Evolutionary conservation across 352 stramenopile species (phyloP).

Genomic region (Phytophthora parvispora): DNA sequence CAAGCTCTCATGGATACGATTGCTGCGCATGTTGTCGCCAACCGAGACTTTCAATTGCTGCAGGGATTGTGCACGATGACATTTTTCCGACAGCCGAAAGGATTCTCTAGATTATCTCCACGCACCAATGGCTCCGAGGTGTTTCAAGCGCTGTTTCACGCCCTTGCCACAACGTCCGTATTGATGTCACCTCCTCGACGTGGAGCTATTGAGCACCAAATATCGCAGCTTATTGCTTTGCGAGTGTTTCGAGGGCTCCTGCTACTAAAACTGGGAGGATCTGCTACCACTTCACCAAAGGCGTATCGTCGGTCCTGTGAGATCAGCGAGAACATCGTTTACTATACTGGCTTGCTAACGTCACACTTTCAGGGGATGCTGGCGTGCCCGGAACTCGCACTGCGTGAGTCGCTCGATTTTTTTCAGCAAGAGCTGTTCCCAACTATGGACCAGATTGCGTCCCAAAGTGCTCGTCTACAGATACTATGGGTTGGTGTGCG

Average conservation of each 20-base stretch:
- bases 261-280: conserved; percentile 44
- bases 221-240: conserved; percentile 73
- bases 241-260: conserved; percentile 67
- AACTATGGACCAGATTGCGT: conserved; percentile 57
- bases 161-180: conserved; percentile 32
- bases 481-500: conserved; percentile 68
- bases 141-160: conserved; percentile 64
- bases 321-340: conserved; percentile 45
- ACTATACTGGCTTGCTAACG: conserved; percentile 67
- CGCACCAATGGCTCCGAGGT: conserved; percentile 49
- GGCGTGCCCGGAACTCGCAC: conserved; percentile 33
- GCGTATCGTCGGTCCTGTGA: conserved; percentile 38
- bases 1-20: conserved; percentile 54
- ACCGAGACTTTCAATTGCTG: conserved; percentile 61
- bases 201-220: conserved; percentile 36
- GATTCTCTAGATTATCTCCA: conserved; percentile 45
- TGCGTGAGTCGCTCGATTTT: conserved; percentile 74
- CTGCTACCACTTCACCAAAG: conserved; percentile 35
- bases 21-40: conserved; percentile 40
- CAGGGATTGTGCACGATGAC: conserved; percentile 61
- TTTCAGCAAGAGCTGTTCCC: conserved; percentile 67
- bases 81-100: conserved; percentile 46
- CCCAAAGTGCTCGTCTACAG: conserved; percentile 58
- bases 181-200: conserved; percentile 2
- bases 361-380: conserved; percentile 63